These are phyloP conservation scores for Elaeis guineensis DNA, from an alignment of 176 grass and related monocot genomes.

Conservation along the genomic window DNA sequence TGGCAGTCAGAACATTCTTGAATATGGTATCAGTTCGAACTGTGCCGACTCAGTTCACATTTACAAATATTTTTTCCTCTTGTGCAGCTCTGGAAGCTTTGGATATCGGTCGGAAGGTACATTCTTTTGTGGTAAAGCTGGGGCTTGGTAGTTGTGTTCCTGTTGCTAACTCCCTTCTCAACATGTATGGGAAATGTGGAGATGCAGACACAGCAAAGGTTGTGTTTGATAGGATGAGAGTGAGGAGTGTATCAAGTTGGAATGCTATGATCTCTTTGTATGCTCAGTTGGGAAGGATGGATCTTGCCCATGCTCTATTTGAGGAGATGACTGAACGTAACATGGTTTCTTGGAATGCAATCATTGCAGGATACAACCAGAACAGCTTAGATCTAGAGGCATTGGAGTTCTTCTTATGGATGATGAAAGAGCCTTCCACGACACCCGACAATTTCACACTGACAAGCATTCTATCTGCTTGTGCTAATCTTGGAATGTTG, in stretches of 20 bases:
- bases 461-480: constrained; percentile 47
- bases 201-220: constrained; percentile 38
- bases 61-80: constrained; percentile 65
- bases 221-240: constrained; percentile 49
- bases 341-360: constrained; percentile 73
- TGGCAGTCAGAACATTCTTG: constrained; percentile 37
- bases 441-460: constrained; percentile 39
- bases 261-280: constrained; percentile 51
- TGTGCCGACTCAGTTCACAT: constrained; percentile 52
- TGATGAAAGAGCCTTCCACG: constrained; percentile 38
- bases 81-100: constrained; percentile 23
- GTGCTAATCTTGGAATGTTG: constrained; percentile 38
- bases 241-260: constrained; percentile 55
- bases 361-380: constrained; percentile 76
- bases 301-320: constrained; percentile 43
- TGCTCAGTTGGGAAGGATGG: constrained; percentile 50
- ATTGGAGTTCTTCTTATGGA: constrained; percentile 47
- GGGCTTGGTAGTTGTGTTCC: constrained; percentile 43
- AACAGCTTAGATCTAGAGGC: constrained; percentile 48
- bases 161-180: constrained; percentile 53
- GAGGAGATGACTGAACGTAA: constrained; percentile 46
- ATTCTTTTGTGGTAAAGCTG: constrained; percentile 54
- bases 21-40: constrained; percentile 51
- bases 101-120: constrained; percentile 36
- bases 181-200: constrained; percentile 69